Percentiles rank a stretch among this genome's conserved stretches.
phyloP scores from a whole-genome alignment of 257 asterid genomes.

The Ballota nigra region DNA sequence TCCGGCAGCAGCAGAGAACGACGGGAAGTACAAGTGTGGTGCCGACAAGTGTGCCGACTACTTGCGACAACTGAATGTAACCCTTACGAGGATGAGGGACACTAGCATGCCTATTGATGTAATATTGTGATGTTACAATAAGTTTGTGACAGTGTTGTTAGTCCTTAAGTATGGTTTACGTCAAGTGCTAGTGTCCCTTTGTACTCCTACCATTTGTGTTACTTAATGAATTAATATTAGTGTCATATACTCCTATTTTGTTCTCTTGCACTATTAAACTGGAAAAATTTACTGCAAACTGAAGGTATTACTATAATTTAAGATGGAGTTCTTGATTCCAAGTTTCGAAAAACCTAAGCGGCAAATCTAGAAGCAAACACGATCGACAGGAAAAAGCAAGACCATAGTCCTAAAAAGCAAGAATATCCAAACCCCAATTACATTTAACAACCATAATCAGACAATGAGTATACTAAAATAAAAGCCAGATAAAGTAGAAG shows the following conservation, averaged over 20 bases:
- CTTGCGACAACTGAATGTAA: not conserved
- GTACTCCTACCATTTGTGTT: not conserved
- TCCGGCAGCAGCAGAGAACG: not conserved
- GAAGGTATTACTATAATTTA: not conserved
- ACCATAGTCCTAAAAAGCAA: not conserved
- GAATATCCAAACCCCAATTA: too few relatives aligned
- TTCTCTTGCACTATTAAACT: constrained; percentile 1
- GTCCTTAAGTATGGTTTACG: not conserved
- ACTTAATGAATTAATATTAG: constrained; percentile 15
- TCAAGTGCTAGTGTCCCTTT: constrained; percentile 28
- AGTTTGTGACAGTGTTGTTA: constrained; percentile 13
- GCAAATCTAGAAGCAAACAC: not conserved
- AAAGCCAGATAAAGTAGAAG: not conserved
- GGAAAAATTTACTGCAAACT: not conserved
- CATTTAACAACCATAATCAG: not conserved
- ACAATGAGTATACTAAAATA: not conserved
- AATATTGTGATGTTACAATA: constrained; percentile 20
- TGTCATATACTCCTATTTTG: not conserved
- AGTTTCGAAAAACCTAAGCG: not conserved
- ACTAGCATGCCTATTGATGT: too few relatives aligned
- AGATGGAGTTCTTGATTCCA: not conserved
- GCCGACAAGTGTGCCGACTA: not conserved
- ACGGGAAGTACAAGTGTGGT: not conserved
- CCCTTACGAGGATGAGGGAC: constrained; percentile 5
- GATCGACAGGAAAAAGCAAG: not conserved